These are phyloP conservation scores for Suillus occidentalis DNA, from an alignment of 768 basidiomycete genomes.

Conservation along the genomic window DNA sequence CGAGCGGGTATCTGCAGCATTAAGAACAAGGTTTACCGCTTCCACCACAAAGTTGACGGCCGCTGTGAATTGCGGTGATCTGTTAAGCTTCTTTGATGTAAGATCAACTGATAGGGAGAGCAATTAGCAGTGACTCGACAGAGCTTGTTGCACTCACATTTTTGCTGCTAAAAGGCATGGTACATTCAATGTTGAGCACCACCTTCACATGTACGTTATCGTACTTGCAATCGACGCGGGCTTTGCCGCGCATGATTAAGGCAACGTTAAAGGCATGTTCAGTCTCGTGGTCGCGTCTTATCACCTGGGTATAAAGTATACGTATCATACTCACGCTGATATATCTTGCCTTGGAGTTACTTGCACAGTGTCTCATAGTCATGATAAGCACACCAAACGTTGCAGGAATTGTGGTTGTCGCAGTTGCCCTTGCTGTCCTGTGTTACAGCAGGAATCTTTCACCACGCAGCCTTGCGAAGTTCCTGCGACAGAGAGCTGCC, in stretches of 20 bases:
- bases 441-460: background rate
- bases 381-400: conserved; percentile 15
- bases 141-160: background rate
- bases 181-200: too few relatives aligned
- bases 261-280: too few relatives aligned
- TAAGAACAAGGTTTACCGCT: conserved; percentile 15
- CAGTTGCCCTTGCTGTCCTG: conserved; percentile 1
- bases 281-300: background rate
- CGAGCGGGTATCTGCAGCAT: background rate
- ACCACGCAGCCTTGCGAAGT: background rate
- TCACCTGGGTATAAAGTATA: background rate
- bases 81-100: conserved; percentile 61
- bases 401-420: conserved; percentile 8
- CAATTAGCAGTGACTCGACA: background rate
- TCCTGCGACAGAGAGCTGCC: background rate
- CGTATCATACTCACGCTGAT: background rate
- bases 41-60: conserved; percentile 78
- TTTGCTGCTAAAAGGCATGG: background rate
- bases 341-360: background rate
- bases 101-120: conserved; percentile 27
- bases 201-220: too few relatives aligned
- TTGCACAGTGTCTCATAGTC: background rate
- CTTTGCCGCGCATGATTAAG: background rate
- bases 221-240: too few relatives aligned
- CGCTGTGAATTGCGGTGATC: conserved; percentile 53